Base-by-base conservation (phyloP, 805 yeast species). In the Yamadazyma tumulicola region DNA sequence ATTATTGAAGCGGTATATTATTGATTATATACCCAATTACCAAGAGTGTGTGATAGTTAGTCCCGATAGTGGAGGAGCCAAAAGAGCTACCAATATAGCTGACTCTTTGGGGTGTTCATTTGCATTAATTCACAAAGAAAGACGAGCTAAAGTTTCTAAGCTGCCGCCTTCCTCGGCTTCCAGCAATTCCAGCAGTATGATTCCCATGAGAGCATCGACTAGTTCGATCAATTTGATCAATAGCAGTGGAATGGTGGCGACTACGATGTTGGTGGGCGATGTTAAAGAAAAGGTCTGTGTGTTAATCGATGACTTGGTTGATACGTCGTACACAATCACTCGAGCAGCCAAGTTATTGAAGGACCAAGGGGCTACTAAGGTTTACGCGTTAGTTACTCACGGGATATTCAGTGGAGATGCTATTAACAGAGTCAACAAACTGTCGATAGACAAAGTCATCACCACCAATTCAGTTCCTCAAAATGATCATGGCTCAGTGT, bases 51-150 rank as follows among this genome's bases (percentile, higher is more conserved):
- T 93, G 6, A 79, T 93, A 48, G 97, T 93, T 21, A 87, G 96
- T 1, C 99, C 99, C 0, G 99, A 93, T 61, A 93, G 97, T 15
- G 99, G 99, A 53, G 99, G 99, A 43, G 99, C 98, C 32, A 93
- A 93, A 59, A 69, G 98, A 46, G 97, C 98, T 20, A 85, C 96
- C 1, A 82, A 91, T 1, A 75, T 93, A 41, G 98, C 98, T 1
- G 99, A 93, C 61, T 75, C 84, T 1, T 64, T 93, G 38, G 88
- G 86, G 13, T 75, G 93, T 67, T 75, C 88, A 17, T 89, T 93
- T 66, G 98, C 99, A 0, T 69, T 93, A 59, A 88, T 93, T 45
- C 97, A 93, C 62, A 93, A 93, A 61, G 98, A 93, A 55, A 72
- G 95, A 54, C 69, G 94, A 45, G 74, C 69, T 30, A 66, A 61